Evolutionary conservation across 202 grass and related monocot genomes (phyloP), one percentile per base, ranked within the genome.

Genomic region (Elaeis oleifera): DNA sequence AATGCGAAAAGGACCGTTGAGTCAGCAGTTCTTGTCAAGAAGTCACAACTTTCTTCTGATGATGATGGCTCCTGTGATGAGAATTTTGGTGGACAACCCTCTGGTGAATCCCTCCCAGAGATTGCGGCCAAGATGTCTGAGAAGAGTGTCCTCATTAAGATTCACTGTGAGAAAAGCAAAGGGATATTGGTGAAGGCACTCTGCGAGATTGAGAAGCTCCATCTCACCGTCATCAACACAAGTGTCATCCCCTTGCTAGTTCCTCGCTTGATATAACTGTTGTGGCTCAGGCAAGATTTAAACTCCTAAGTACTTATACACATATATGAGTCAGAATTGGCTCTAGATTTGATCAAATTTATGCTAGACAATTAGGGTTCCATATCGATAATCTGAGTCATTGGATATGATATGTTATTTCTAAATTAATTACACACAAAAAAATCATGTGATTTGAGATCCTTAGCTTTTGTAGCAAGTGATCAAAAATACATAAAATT

Each of bases 161-260:
- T 99, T 71, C 94, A 99, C 78, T 99, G 94, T 58, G 83, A 89
- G 85, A 94, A 89, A 63, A 74, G 65, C 56, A 86, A 87, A 78
- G 94, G 94, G 54, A 71, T 63, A 2, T 58, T 99, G 62, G 84
- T 99, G 78, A 71, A 81, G 26, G 75, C 72, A 0, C 83, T 99
- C 16, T 63, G 82, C 6, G 78, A 94, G 78, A 65, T 99, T 31
- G 94, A 99, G 73, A 49, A 48, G 23, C 24, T 87, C 23, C 84
- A 83, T 31, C 88, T 99, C 59, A 71, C 82, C 31, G 85, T 99
- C 75, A 74, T 81, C 67, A 99, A 72, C 80, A 94, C 94, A 54
- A 84, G 82, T 60, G 94, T 89, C 74, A 82, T 99, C 13, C 85
- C 94, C 15, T 99, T 72, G 80, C 78, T 27, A 19, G 76, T 58